Evolutionary conservation across 176 grass and related monocot genomes (phyloP).

Genomic region (Phoenix roebelenii): DNA sequence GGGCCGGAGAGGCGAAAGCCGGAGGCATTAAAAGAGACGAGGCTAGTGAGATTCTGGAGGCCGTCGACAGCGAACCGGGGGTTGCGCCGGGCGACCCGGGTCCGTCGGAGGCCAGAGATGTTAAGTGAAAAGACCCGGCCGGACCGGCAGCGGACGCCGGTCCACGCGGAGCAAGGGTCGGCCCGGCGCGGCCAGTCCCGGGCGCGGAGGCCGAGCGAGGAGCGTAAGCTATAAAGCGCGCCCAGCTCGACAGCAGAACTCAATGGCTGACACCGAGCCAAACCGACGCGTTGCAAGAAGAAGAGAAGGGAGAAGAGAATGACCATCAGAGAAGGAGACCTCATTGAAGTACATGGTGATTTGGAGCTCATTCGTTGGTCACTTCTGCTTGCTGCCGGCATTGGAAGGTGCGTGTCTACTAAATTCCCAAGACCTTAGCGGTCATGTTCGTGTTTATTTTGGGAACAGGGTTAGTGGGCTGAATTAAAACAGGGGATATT

Average conservation of each 20-base stretch:
- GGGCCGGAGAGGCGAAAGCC: constrained; percentile 6
- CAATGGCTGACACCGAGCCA: neutral
- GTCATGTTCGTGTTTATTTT: too few species aligned
- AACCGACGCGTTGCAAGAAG: neutral
- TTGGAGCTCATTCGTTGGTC: too few species aligned
- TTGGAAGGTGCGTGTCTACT: too few species aligned
- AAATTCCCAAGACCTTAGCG: too few species aligned
- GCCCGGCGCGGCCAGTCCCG: neutral
- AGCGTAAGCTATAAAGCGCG: constrained; percentile 1
- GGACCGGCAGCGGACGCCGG: neutral
- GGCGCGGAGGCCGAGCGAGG: constrained; percentile 10
- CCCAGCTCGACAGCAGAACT: neutral
- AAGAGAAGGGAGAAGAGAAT: neutral
- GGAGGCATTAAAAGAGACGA: constrained; percentile 5
- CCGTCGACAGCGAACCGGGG: neutral
- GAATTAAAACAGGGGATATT: too few species aligned
- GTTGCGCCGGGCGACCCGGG: too few species aligned
- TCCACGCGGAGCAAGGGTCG: constrained; percentile 6
- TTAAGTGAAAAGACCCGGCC: neutral
- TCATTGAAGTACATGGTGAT: too few species aligned
- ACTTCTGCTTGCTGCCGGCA: too few species aligned
- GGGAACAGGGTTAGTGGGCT: too few species aligned
- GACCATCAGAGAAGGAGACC: too few species aligned
- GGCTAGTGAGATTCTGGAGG: too few species aligned
- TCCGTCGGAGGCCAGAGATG: neutral